Conservation (phyloP, 1,139 yeast species). For the Suhomyces panamericanus region DNA sequence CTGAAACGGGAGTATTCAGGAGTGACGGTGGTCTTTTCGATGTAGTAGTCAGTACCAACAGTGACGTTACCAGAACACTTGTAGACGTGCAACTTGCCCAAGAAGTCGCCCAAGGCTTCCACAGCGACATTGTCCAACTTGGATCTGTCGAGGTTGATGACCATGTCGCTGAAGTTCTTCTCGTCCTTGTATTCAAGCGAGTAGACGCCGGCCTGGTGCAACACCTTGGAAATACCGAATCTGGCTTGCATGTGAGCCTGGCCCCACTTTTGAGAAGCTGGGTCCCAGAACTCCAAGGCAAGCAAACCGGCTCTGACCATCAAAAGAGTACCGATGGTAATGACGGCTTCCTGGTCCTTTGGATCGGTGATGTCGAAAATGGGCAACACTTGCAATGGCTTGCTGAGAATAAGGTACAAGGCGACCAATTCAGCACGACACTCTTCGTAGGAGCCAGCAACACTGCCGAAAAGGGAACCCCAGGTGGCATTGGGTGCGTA, state of each 20-base stretch:
- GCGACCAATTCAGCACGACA: conserved; percentile 93
- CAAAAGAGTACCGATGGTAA: conserved; percentile 64
- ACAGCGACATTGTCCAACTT: conserved; percentile 70
- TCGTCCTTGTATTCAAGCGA: conserved; percentile 49
- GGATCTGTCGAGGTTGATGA: conserved; percentile 55
- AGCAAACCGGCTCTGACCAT: conserved; percentile 89
- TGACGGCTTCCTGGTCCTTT: conserved; percentile 62
- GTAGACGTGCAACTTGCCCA: conserved; percentile 70
- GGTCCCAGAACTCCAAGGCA: conserved; percentile 87
- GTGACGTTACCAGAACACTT: conserved; percentile 74
- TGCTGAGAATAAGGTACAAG: conserved; percentile 70
- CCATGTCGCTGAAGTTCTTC: conserved; percentile 58
- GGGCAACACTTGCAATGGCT: conserved; percentile 55
- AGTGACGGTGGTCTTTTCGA: conserved; percentile 65
- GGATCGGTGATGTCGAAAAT: conserved; percentile 66
- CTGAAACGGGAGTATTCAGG: conserved; percentile 64
- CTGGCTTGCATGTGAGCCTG: conserved; percentile 97
- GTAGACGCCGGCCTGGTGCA: conserved; percentile 68
- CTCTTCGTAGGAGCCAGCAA: conserved; percentile 87
- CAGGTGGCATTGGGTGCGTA: conserved; percentile 84
- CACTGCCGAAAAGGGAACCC: conserved; percentile 80
- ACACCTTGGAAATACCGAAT: conserved; percentile 76
- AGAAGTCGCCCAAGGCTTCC: conserved; percentile 69
- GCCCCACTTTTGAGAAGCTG: conserved; percentile 79
- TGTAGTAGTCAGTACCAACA: conserved; percentile 63